These are phyloP conservation scores for Haberlea rhodopensis DNA, from an alignment of 257 asterid species.

Conservation along the genomic window DNA sequence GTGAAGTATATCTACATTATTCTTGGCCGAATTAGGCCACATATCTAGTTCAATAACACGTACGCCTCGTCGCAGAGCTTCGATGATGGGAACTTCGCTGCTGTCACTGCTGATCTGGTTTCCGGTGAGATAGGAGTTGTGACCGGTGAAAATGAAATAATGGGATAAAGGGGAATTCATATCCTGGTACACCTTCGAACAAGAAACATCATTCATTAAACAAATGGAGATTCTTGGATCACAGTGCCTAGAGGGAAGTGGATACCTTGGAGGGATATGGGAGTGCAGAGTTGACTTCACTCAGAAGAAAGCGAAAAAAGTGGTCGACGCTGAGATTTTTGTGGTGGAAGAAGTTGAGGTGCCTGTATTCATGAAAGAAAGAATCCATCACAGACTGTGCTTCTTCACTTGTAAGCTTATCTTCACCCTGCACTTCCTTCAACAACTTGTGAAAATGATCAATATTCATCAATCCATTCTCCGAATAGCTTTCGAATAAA, in stretches of 20 bases:
- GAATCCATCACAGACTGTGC: constrained; percentile 35
- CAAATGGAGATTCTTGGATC: background rate
- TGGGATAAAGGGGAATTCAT: constrained; percentile 51
- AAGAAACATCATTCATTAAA: background rate
- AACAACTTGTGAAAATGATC: constrained; percentile 38
- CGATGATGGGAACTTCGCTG: constrained; percentile 45
- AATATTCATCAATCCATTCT: constrained; percentile 36
- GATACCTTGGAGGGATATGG: constrained; percentile 33
- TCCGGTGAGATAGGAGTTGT: constrained; percentile 50
- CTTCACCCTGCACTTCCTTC: constrained; percentile 43
- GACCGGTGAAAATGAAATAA: constrained; percentile 46
- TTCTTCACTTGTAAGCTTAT: constrained; percentile 30
- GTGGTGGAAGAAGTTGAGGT: constrained; percentile 34
- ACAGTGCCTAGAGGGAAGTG: background rate
- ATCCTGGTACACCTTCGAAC: constrained; percentile 40
- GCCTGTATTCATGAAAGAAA: constrained; percentile 32
- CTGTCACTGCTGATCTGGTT: constrained; percentile 50
- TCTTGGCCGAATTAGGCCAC: constrained; percentile 51
- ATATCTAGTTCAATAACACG: constrained; percentile 49
- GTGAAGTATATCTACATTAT: constrained; percentile 42
- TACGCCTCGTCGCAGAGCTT: constrained; percentile 41
- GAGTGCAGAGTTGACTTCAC: constrained; percentile 35
- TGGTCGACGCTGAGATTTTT: constrained; percentile 35
- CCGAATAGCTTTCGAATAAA: constrained; percentile 35
- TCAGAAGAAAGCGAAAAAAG: constrained; percentile 41